phyloP scores from a whole-genome alignment of 257 asterid genomes.

The Eucommia ulmoides region DNA sequence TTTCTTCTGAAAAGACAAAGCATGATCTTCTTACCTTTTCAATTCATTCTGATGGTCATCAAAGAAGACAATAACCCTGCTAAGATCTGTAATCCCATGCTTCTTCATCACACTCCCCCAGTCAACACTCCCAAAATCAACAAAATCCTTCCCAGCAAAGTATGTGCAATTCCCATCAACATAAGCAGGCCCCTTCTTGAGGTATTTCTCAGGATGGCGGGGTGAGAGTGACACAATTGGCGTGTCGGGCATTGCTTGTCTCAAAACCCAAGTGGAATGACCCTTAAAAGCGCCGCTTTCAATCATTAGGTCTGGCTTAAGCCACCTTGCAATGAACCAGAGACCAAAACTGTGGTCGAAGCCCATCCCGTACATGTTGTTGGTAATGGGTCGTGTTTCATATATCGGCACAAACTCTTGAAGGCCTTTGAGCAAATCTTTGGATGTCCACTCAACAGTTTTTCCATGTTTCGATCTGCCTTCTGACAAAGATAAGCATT shows the following conservation, averaged over 20 bases:
- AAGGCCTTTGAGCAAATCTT: constrained; percentile 70
- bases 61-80: constrained; percentile 77
- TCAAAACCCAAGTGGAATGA: constrained; percentile 94
- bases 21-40: constrained; percentile 77
- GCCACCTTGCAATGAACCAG: constrained; percentile 83
- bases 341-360: constrained; percentile 98
- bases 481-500: constrained; percentile 74
- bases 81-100: constrained; percentile 56
- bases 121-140: constrained; percentile 93
- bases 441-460: constrained; percentile 80
- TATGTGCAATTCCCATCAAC: constrained; percentile 96
- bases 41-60: constrained; percentile 98
- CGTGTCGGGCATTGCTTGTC: constrained; percentile 89
- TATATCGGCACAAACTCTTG: constrained; percentile 92
- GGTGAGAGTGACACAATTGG: constrained; percentile 82
- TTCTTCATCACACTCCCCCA: constrained; percentile 72
- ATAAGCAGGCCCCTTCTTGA: constrained; percentile 94
- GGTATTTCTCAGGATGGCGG: constrained; percentile 94
- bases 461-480: constrained; percentile 99
- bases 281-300: constrained; percentile 99
- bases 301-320: constrained; percentile 82
- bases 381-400: constrained; percentile 79
- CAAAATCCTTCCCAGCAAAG: constrained; percentile 86
- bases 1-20: too few species aligned
- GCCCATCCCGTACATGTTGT: constrained; percentile 96